Evolutionary conservation across 257 asterid species (phyloP), one percentile per base, ranked within the genome.

Genomic region (Scutellaria minor): DNA sequence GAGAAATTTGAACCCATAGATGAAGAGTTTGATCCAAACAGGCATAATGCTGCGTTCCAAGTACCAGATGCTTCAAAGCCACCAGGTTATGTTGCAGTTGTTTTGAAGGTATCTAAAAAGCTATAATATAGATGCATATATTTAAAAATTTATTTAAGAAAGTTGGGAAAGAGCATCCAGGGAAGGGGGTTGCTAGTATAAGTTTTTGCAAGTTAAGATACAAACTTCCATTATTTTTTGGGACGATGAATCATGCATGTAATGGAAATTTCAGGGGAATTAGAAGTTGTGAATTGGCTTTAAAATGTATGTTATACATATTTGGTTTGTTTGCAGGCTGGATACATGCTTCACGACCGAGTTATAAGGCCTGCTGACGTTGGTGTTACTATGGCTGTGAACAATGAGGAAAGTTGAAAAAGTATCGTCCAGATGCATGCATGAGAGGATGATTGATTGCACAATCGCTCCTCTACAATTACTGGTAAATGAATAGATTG

Each of bases 41-140:
- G 96, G 88, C 98, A 92, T 59, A 88, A 83, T 27, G 99, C 99
- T 2, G 92, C 88, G 59, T 95, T 92, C 79, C 97, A 95, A 84
- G 96, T 90, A 57, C 96, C 99, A 5, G 96, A 90, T 75, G 85
- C 96, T 82, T 83, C 95, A 47, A 95, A 90, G 82, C 91, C 96
- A 59, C 86, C 92, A 2, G 88, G 81, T 41, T 88, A 74, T 45
- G 91, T 95, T 53, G 96, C 91, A 56, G 88, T 82, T 70, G 98
- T 93, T 74, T 84, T 95, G 7, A 95, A 95, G 99, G 99, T 95
- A 83, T 58, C 37, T 64, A 10, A 66, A 31, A 45, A 18, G 65
- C 54, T 47, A 20, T 13, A 39, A 9, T 47, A 66, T 37, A 39
- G 39, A 8, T 11, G 41, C 64, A 66, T 59, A 60, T 47, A 60